Evolutionary conservation across 148 eudicot species (phyloP).

Genomic region (Spergularia bocconei): DNA sequence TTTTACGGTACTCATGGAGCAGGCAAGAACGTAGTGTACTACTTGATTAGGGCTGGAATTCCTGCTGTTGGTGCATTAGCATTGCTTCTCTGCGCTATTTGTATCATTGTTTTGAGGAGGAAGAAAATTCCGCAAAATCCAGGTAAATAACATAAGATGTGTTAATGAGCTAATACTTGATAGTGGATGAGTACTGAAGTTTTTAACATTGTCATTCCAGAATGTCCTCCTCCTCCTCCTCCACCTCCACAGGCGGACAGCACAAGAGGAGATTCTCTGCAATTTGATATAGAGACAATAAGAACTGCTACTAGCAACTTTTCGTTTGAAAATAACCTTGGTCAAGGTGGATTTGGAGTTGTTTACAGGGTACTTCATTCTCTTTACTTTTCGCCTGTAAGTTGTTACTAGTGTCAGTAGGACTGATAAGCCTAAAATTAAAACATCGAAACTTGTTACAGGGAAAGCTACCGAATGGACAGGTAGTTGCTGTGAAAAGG

Average conservation of each 20-base stretch:
- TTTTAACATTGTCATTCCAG: too few relatives aligned
- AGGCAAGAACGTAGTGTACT: too few relatives aligned
- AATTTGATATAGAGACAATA: not conserved
- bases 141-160: not conserved
- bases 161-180: too few relatives aligned
- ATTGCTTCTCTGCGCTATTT: slow-evolving; percentile 9
- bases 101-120: not conserved
- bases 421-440: too few relatives aligned
- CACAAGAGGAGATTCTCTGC: not conserved
- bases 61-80: not conserved
- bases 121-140: too few relatives aligned
- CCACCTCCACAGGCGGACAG: too few relatives aligned
- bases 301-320: slow-evolving; percentile 20
- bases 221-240: too few relatives aligned
- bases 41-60: not conserved
- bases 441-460: not conserved
- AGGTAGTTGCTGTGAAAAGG: slow-evolving; percentile 33
- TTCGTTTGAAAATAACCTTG: slow-evolving; percentile 14
- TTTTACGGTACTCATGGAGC: too few relatives aligned
- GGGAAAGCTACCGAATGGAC: slow-evolving; percentile 25
- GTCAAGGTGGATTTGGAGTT: slow-evolving; percentile 30
- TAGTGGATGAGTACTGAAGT: too few relatives aligned
- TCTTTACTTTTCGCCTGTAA: too few relatives aligned
- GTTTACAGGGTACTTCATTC: slow-evolving; percentile 32
- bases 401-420: too few relatives aligned